Evolutionary conservation across 2,329 filamentous ascomycete species (phyloP).

Genomic region (Trichoderma guizhouense): DNA sequence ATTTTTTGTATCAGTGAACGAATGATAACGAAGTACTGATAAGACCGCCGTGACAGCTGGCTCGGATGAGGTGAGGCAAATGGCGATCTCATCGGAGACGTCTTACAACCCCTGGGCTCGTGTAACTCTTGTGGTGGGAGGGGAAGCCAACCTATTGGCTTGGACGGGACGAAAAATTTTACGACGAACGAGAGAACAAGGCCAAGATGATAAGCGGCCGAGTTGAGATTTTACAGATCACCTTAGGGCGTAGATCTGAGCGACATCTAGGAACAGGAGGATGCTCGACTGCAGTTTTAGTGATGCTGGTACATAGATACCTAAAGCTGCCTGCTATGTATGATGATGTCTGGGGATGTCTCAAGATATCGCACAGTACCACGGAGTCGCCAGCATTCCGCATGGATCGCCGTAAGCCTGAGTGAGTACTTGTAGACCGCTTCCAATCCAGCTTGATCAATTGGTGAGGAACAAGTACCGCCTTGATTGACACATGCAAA

Average conservation of each 20-base stretch:
- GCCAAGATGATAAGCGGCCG: background rate
- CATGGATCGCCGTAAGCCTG: background rate
- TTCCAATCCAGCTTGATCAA: background rate
- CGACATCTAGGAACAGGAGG: background rate
- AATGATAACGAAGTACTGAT: conserved; percentile 1
- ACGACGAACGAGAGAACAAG: background rate
- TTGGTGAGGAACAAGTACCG: background rate
- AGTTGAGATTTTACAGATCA: background rate
- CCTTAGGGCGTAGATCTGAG: background rate
- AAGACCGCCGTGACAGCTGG: background rate
- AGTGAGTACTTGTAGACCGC: background rate
- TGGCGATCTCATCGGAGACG: background rate
- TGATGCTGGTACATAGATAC: background rate
- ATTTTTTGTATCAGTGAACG: background rate
- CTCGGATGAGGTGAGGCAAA: background rate
- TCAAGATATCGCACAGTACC: background rate
- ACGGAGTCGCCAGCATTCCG: background rate
- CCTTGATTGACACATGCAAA: background rate
- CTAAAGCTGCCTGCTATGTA: background rate
- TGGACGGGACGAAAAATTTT: background rate
- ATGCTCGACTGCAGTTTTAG: background rate
- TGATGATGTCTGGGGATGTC: background rate
- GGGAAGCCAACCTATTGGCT: background rate
- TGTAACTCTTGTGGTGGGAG: background rate
- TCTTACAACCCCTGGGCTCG: background rate